Conservation (phyloP, 495 filamentous ascomycete species). For the Cladorrhinum samala region DNA sequence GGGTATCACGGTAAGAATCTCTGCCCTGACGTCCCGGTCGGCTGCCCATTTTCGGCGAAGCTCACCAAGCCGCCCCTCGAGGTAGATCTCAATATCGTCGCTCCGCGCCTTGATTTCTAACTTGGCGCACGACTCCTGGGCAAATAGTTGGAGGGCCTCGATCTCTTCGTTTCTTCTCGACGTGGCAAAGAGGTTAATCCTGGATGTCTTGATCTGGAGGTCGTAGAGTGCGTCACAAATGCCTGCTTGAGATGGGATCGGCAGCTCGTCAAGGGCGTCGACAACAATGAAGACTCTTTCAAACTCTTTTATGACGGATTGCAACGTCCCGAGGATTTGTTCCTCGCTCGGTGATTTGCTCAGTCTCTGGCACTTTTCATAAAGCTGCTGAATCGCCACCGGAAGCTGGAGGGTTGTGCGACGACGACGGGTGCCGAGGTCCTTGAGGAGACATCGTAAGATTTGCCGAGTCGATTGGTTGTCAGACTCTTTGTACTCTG, state of each 20-base stretch:
- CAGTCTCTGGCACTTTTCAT: not conserved
- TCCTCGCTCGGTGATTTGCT: not conserved
- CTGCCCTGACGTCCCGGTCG: not conserved
- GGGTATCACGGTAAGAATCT: not conserved
- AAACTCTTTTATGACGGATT: not conserved
- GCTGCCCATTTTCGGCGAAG: not conserved
- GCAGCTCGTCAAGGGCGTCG: not conserved
- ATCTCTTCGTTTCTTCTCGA: not conserved
- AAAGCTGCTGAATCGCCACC: not conserved
- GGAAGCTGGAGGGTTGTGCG: not conserved
- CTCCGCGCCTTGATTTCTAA: not conserved
- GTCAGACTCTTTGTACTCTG: not conserved
- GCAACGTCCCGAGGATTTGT: not conserved
- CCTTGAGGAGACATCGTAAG: not conserved
- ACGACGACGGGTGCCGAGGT: not conserved
- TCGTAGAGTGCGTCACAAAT: not conserved
- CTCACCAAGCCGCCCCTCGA: not conserved
- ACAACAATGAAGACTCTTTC: not conserved
- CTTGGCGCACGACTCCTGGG: not conserved
- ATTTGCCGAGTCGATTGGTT: not conserved
- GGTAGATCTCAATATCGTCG: not conserved
- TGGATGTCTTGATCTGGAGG: not conserved
- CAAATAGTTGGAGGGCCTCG: not conserved
- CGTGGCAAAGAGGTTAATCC: not conserved
- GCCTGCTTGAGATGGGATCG: not conserved